Percentiles rank a stretch among this genome's conserved stretches.
Evolutionary conservation across 345 rosid species (phyloP).

Genomic region (Eucalyptus rudis): DNA sequence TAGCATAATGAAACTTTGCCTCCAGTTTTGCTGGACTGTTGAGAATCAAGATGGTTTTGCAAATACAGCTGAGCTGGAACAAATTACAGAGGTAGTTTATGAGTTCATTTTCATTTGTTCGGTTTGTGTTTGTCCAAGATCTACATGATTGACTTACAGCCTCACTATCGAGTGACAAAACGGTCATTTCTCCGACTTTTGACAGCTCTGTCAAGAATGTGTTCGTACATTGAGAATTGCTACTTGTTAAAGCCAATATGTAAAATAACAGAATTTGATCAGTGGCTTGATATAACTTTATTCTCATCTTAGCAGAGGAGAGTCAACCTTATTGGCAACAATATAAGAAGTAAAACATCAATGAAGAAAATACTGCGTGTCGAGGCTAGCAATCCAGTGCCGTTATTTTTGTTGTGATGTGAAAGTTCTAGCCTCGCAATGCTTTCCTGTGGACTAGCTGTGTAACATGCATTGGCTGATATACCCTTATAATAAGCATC

Average conservation of each 20-base stretch:
- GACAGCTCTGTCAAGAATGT: not conserved
- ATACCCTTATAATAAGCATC: not conserved
- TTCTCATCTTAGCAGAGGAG: not conserved
- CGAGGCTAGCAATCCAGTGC: not conserved
- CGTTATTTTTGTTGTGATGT: not conserved
- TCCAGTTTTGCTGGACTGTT: slow-evolving; percentile 95
- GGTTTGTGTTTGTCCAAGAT: not conserved
- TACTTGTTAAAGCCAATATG: not conserved
- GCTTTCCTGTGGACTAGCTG: not conserved
- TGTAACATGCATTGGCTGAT: not conserved
- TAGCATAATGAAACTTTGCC: slow-evolving; percentile 90
- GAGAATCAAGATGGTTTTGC: slow-evolving; percentile 80
- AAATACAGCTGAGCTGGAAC: slow-evolving; percentile 73
- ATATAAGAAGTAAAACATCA: not conserved
- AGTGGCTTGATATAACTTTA: not conserved
- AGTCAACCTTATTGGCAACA: not conserved
- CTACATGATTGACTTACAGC: not conserved
- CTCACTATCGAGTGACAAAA: not conserved
- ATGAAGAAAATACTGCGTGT: not conserved
- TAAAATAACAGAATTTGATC: not conserved
- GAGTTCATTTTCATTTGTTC: not conserved
- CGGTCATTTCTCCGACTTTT: not conserved
- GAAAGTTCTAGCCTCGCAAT: not conserved
- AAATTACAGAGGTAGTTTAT: slow-evolving; percentile 56
- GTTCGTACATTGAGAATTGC: not conserved